Base-by-base conservation (phyloP, 441 rosid genomes). In the Gossypium trilobum region DNA sequence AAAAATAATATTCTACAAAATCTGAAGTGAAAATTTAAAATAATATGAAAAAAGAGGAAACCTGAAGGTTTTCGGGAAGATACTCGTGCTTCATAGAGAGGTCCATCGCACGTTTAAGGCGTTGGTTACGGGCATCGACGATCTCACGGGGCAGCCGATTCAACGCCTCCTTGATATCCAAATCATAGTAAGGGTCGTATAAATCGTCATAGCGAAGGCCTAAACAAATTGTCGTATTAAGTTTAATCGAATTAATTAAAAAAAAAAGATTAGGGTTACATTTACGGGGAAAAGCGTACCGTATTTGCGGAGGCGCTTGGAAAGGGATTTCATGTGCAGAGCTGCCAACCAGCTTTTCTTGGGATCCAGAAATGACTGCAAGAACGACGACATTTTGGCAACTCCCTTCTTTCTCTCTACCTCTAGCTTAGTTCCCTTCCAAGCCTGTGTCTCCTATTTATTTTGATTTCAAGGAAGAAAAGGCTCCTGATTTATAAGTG, bases 51-150 rank as follows among this genome's bases (percentile, higher is more conserved):
- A 11, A 69, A 4, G 33, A n/a, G 7, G 23, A 20, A 31, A 93
- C 96, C 97, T 89, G 95, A 67, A 91, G 87, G 70, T 90, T 80
- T 61, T 84, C 79, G 17, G 95, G 81, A 48, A 93, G 96, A 80
- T 91, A 91, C 80, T 90, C 84, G 73, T 93, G 98, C 83, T 93
- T 93, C 96, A 91, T 85, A 68, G 98, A 93, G 73, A 93, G 95
- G 77, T 93, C 97, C 88, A 91, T 90, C 58, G 97, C 95, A 61
- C 95, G 97, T 83, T 90, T 90, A 71, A 93, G 87, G 50, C 95
- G 97, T 91, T 93, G 98, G 81, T 82, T 67, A 31, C 98, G 93
- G 11, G 98, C 97, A 71, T 93, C 96, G 0, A 91, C 86, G 42
- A 93, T 77, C 87, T 93, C 97, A 51, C 87, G 81, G 0, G 98